Base-by-base conservation (phyloP, 2,329 filamentous ascomycete species). In the Emmonsiellopsis sp. region DNA sequence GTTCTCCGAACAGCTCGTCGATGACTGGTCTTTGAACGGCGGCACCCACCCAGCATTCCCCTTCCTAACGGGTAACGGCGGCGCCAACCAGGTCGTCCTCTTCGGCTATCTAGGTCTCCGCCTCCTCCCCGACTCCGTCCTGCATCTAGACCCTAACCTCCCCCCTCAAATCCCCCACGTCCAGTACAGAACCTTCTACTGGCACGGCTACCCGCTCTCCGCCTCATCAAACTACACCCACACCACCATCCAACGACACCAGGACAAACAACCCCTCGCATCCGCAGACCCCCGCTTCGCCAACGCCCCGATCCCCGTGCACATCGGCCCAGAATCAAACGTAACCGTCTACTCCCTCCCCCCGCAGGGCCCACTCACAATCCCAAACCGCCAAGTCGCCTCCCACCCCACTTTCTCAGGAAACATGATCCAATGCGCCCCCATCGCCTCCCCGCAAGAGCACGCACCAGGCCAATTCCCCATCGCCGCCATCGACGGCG, bases 61-160 rank as follows among this genome's bases (percentile, higher is more conserved):
- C 0, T 88, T 88, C 70, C 68, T 87, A 26, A 88, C 85, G 0
- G 85, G 85, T 3, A 81, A 85, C 62, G 85, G 85, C 16, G 85
- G 85, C 51, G 80, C 83, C 11, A 80, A 86, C 58, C 84, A 86
- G 64, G 79, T 87, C 26, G 79, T 78, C 0, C 74, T 85, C 2
- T 86, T 83, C 59, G 85, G 84, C 0, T 87, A 84, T 63, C 75
- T 87, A 0, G 84, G 85, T 1, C 72, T 86, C 3, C 77, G 83
- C 10, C 71, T 84, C 1, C 74, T 80, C 46, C 74, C 82, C 2
- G 79, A 83, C 55, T 74, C 75, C 13, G 69, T 82, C n/a, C 78
- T 77, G 11, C 70, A 84, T 57, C 70, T 88, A 51, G 77, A 86
- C 53, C 85, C 85, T 0, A 79, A 79, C 9, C 70, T 87, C 0